Base-by-base conservation (phyloP, 2,329 filamentous ascomycete genomes). In the Penicillium sp. region DNA sequence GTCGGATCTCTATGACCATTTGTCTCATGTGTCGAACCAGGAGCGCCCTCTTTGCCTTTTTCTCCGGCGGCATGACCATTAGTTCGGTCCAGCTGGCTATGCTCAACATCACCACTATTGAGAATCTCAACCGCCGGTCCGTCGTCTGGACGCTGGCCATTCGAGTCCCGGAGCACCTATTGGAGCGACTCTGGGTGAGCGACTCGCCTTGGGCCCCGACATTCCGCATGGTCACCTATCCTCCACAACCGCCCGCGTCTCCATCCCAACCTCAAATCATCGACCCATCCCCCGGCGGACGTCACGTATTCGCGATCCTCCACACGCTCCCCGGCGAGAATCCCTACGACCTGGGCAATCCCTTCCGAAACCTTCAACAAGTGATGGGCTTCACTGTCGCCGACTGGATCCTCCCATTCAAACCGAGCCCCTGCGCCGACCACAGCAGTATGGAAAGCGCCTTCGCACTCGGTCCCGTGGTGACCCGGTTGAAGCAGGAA, bases 341-440 rank as follows among this genome's bases (percentile, higher is more conserved):
- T 52, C 87, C 88, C 0, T 98, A 88, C 82, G 80, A 94, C 54
- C 70, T 93, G 1, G 87, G 86, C 2, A 70, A 63, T 19, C 67
- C 69, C 7, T 73, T 77, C 47, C 67, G 73, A 18, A 97, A 97
- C 58, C 83, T 89, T 68, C 79, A 80, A 49, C 77, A 83, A 10
- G 79, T 96, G 16, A 88, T 98, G 82, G 91, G 91, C 0, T 68
- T 76, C 32, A 78, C 69, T 14, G 49, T 81, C 2, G 45, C 83
- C 10, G 86, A 95, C 44, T 97, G 90, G 90, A 58, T 95, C 9
- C 67, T 95, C 1, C 91, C 91, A 0, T 62, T 94, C 21, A 79
- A 74, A 41, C 75, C 78, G 43, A 88, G 86, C 4, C 91, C 91
- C 0, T 91, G 86, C 62, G 76, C 76, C 35, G 76, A 78, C 37